Evolutionary conservation across 1,284 basidiomycete genomes (phyloP), one percentile per base, ranked within the genome.

Genomic region (Ceratobasidium papillatum): DNA sequence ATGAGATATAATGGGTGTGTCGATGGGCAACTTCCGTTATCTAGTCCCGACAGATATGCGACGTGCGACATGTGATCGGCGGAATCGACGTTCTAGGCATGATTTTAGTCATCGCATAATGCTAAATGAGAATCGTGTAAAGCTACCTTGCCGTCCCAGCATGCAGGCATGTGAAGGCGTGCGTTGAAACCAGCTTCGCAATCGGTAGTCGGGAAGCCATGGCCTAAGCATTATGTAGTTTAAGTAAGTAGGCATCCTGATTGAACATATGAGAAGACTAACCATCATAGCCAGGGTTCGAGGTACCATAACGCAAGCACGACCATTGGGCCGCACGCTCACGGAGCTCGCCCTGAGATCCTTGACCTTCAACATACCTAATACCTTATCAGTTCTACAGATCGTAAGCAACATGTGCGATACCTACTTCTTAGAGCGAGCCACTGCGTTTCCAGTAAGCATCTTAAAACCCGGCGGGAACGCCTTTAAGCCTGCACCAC

Each of bases 111-210:
- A 45, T 22, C 4, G 2, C n/a, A 27, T 25, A 3, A 25, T 25
- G 8, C 9, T 41, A n/a, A 11, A 7, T 36, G 34, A 36, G 1
- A 14, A 14, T 27, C 4, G 19, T 66, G 19, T 22, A 36, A 52
- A 80, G 41, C n/a, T 56, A 82, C 83, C 41, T 81, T 78, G 8
- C 87, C 87, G 77, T 87, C 84, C 86, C 86, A 87, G 80, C 86
- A 87, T 0, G 84, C 83, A 22, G 85, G 86, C 58, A 65, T 74
- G 59, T 76, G 64, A 19, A 69, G 22, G 25, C 75, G 59, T 2
- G 81, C 80, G 32, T 84, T 81, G 47, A 84, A 80, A 19, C 83
- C 77, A 59, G 82, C 81, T 76, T 84, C 84, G 66, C 85, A 86
- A 75, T 85, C 81, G 34, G 84, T 84, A 14, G 78, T 81, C 0